Conservation (phyloP, 2,329 filamentous ascomycete genomes). For the Reticulascus tulasneorum region DNA sequence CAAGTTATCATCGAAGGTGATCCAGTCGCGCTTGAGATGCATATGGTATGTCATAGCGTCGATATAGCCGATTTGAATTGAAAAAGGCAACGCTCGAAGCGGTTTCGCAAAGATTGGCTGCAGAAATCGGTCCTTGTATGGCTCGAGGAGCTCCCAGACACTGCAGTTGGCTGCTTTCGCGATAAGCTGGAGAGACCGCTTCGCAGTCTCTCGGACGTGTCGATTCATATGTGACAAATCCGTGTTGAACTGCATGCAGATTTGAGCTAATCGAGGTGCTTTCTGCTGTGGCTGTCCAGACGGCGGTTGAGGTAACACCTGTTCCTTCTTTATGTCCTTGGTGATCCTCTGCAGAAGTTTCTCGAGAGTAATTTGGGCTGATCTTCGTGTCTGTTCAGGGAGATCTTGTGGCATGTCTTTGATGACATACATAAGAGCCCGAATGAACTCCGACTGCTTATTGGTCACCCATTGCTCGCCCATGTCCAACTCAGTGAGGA, state of each 20-base stretch:
- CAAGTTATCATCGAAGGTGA: conserved; percentile 87
- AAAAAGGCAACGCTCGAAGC: conserved; percentile 84
- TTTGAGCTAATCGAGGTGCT: conserved; percentile 61
- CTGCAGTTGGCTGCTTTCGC: conserved; percentile 73
- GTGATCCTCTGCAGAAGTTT: conserved; percentile 75
- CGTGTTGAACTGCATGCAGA: conserved; percentile 80
- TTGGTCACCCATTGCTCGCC: conserved; percentile 78
- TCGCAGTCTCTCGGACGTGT: conserved; percentile 85
- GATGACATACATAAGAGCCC: conserved; percentile 92
- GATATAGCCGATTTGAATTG: conserved; percentile 96
- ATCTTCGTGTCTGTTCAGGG: conserved; percentile 79
- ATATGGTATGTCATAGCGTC: conserved; percentile 96
- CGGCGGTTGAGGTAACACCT: conserved; percentile 45
- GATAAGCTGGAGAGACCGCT: conserved; percentile 74
- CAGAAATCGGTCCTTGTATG: conserved; percentile 86
- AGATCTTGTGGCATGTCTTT: conserved; percentile 97
- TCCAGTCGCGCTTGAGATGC: conserved; percentile 80
- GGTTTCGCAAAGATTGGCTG: conserved; percentile 94
- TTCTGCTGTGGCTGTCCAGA: conserved; percentile 39
- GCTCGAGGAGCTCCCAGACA: conserved; percentile 82
- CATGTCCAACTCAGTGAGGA: conserved; percentile 80
- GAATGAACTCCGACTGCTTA: conserved; percentile 82
- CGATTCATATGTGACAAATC: conserved; percentile 95
- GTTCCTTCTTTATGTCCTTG: conserved; percentile 74
- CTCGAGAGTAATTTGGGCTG: conserved; percentile 79